A percentile compares a stretch with the other conserved stretches of the same genome.
phyloP scores from a whole-genome alignment of 129 eudicot genomes.

The Tanacetum coccineum region DNA sequence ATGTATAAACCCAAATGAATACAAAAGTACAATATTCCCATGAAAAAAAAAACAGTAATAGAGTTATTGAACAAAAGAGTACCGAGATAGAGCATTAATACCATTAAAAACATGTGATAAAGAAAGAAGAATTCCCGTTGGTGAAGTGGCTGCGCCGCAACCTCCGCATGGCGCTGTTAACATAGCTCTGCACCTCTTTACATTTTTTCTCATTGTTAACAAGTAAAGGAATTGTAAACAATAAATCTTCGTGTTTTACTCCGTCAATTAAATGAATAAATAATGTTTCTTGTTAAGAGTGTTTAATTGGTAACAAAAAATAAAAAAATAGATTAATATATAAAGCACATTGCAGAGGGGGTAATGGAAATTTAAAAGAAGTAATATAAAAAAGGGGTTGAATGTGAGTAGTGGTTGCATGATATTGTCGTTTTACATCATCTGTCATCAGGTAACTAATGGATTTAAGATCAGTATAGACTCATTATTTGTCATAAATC shows the following conservation, averaged over 20 bases:
- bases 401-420: slow-evolving; percentile 12
- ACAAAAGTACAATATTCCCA: background rate
- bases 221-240: slow-evolving; percentile 36
- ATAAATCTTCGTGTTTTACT: slow-evolving; percentile 27
- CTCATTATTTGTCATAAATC: too few species aligned
- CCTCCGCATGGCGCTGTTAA: background rate
- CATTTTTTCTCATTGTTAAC: slow-evolving; percentile 14
- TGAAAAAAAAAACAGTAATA: background rate
- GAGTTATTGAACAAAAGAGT: background rate
- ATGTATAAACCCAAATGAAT: background rate
- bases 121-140: slow-evolving; percentile 54
- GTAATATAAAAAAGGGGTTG: slow-evolving; percentile 1
- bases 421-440: slow-evolving; percentile 12
- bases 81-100: slow-evolving; percentile 89
- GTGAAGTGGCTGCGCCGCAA: background rate
- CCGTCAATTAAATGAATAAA: slow-evolving; percentile 16
- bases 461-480: too few species aligned
- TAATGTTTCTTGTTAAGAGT: background rate
- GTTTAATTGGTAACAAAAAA: background rate
- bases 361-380: background rate
- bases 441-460: too few species aligned
- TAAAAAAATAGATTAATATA: background rate
- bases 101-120: slow-evolving; percentile 79
- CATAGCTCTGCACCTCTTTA: slow-evolving; percentile 11
- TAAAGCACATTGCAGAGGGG: slow-evolving; percentile 3